phyloP scores from a whole-genome alignment of 768 basidiomycete species.

The Hygrophorus russula region DNA sequence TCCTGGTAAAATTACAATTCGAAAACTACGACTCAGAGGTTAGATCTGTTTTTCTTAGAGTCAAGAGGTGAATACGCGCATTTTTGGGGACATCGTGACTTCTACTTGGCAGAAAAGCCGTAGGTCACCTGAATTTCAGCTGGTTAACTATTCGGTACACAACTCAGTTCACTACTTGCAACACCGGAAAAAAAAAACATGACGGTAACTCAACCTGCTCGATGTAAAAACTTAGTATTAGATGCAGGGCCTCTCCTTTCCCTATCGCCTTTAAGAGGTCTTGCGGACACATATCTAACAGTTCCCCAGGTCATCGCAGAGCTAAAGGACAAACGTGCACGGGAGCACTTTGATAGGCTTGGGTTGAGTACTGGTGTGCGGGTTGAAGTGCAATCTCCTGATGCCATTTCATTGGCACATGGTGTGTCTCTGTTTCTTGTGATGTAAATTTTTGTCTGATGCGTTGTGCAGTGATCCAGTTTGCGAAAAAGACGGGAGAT shows the following conservation, averaged over 20 bases:
- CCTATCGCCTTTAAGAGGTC: constrained; percentile 77
- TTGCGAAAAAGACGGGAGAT: constrained; percentile 94
- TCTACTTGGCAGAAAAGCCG: too few relatives aligned
- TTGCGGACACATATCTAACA: constrained; percentile 79
- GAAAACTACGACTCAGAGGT: constrained; percentile 51
- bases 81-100: constrained; percentile 33
- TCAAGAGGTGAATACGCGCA: constrained; percentile 20
- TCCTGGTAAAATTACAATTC: constrained; percentile 84
- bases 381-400: constrained; percentile 59
- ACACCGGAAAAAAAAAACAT: background rate
- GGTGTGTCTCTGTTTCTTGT: constrained; percentile 25
- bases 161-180: too few relatives aligned
- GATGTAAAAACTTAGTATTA: constrained; percentile 74
- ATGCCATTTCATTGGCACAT: constrained; percentile 54
- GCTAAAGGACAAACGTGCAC: constrained; percentile 76
- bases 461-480: constrained; percentile 60
- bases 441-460: background rate
- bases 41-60: background rate
- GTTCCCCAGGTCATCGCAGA: constrained; percentile 87
- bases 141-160: too few relatives aligned
- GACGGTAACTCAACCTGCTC: constrained; percentile 20
- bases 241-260: constrained; percentile 92
- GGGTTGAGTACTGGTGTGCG: constrained; percentile 68
- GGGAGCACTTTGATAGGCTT: constrained; percentile 78
- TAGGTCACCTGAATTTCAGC: too few relatives aligned